Evolutionary conservation across 31 red algal genomes (phyloP).

Genomic region (Endocladia muricata): DNA sequence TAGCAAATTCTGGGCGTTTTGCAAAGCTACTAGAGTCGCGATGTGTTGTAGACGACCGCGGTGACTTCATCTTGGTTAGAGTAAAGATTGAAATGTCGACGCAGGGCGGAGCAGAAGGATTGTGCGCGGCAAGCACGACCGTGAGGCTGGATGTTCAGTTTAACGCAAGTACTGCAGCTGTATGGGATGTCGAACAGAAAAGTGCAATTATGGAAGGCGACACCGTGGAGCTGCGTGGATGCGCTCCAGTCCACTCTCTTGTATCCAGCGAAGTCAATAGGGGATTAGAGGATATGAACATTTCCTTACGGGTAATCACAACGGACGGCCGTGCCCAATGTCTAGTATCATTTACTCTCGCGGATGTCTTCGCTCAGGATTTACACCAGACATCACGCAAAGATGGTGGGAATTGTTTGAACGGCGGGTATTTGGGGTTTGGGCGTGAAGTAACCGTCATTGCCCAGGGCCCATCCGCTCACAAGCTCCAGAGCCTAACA

Average conservation of each 20-base stretch:
- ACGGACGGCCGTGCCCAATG: constrained; percentile 32
- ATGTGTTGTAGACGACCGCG: neutral
- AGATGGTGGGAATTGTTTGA: neutral
- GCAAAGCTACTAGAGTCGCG: neutral
- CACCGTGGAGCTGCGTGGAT: constrained; percentile 6
- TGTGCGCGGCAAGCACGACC: neutral
- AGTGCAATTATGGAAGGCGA: neutral
- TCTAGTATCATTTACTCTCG: constrained; percentile 28
- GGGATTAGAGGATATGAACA: constrained; percentile 3
- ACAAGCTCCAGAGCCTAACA: neutral
- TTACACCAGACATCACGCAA: neutral
- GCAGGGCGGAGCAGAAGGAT: neutral
- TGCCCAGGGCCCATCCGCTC: constrained; percentile 18
- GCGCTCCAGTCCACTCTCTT: constrained; percentile 24
- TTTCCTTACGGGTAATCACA: constrained; percentile 13
- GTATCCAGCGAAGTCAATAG: constrained; percentile 1
- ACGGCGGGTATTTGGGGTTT: neutral
- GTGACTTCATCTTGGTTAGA: constrained; percentile 10
- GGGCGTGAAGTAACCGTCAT: constrained; percentile 1
- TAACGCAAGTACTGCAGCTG: constrained; percentile 21
- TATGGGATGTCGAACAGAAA: constrained; percentile 39
- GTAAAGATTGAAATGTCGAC: neutral
- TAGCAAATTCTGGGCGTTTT: neutral
- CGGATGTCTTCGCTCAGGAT: constrained; percentile 1
- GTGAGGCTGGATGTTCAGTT: constrained; percentile 25